Base-by-base conservation (phyloP, 176 grass and related monocot species). In the Hyparrhenia diplandra region DNA sequence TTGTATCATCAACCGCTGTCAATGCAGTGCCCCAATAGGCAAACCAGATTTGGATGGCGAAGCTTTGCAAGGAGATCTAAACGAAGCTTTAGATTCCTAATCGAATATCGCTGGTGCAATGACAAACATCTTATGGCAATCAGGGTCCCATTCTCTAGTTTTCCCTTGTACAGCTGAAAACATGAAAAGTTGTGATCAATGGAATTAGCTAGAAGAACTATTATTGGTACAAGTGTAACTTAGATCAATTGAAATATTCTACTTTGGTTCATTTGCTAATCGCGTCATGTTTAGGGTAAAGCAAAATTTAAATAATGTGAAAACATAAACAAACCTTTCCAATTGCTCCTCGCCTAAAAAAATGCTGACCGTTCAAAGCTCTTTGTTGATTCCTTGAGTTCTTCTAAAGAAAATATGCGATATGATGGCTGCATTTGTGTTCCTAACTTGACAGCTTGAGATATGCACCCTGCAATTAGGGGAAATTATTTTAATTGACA, bases 31-130 rank as follows among this genome's bases (percentile, higher is more conserved):
- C 95, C 95, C 90, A 98, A 89, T 32, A 93, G 88, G 85, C 88
- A 87, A 82, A 98, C 92, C 71, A 98, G 85, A 89, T 94, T 94
- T 57, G 86, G 90, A 64, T 98, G 95, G 62, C 88, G 92, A 78
- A 98, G 86, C 83, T 98, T 98, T 31, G 90, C 88, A n/a, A 98
- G 92, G 39, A 98, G 88, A 89, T 94, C 95, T 67, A 98, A 84
- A n/a, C 95, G 95, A 71, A 98, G 92, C 78, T 93, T 94, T 64
- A 98, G 73, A 77, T 98, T 98, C 77, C 95, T 92, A 71, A 98
- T 94, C 57, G 95, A 94, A 82, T 98, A 87, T 70, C 82, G 76
- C 30, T 94, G 89, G 83, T 89, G 91, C 71, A 98, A 63, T 82
- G 90, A 64, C 88, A 98, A 84, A 80, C 95, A 98, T 88, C 95